These are phyloP conservation scores for Ustilago cynodontis DNA, from an alignment of 1,284 basidiomycete species.

Conservation along the genomic window DNA sequence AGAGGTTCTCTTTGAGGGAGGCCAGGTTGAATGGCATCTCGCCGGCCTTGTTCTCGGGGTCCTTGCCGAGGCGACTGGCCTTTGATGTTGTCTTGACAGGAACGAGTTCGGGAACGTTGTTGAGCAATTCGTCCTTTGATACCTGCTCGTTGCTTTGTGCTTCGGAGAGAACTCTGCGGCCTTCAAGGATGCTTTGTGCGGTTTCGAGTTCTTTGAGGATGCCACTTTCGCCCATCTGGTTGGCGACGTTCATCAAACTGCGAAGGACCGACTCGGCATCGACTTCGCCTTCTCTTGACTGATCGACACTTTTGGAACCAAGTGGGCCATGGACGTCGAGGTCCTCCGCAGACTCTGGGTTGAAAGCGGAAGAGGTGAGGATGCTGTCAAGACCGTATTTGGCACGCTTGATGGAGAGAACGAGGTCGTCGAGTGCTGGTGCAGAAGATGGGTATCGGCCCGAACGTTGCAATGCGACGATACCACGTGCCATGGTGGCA, in stretches of 20 bases:
- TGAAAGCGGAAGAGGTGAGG: conserved; percentile 57
- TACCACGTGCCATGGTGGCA: conserved; percentile 60
- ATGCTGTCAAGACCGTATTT: conserved; percentile 44
- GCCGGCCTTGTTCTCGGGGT: conserved; percentile 31
- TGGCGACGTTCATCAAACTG: conserved; percentile 42
- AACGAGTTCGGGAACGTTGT: conserved; percentile 48
- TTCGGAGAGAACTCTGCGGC: conserved; percentile 37
- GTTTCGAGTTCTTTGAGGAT: conserved; percentile 56
- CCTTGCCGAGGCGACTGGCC: conserved; percentile 35
- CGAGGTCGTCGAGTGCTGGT: conserved; percentile 43
- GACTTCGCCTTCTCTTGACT: conserved; percentile 49
- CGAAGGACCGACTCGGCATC: conserved; percentile 44
- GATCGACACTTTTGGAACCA: conserved; percentile 36
- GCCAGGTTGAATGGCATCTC: conserved; percentile 63
- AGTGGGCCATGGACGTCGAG: conserved; percentile 39
- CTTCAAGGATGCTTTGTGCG: conserved; percentile 42
- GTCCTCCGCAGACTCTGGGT: conserved; percentile 36
- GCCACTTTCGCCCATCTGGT: conserved; percentile 47
- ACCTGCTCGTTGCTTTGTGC: conserved; percentile 16
- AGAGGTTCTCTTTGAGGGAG: conserved; percentile 61
- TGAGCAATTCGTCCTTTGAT: conserved; percentile 16
- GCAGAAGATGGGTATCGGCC: conserved; percentile 46
- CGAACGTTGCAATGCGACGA: conserved; percentile 52
- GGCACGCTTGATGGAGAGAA: conserved; percentile 47
- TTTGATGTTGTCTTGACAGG: conserved; percentile 53